Percentiles rank a stretch among this genome's conserved stretches.
These are phyloP conservation scores for Teratosphaeria viscida DNA, from an alignment of 2,329 filamentous ascomycete species.

Conservation along the genomic window DNA sequence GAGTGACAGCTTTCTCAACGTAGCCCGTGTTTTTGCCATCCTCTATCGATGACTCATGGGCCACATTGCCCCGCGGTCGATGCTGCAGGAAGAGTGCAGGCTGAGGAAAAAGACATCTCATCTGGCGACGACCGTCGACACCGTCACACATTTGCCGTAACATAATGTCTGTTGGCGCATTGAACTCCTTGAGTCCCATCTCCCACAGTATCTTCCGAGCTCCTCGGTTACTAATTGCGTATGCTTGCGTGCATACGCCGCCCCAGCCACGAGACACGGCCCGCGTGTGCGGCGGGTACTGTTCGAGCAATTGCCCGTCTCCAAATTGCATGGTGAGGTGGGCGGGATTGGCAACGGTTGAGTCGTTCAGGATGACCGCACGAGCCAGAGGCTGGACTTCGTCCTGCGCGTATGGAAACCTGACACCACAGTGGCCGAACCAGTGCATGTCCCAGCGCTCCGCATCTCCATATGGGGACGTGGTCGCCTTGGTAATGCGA, in stretches of 20 bases:
- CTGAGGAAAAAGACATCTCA: conserved; percentile 32
- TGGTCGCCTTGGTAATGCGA: conserved; percentile 1
- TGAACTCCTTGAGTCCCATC: conserved; percentile 33
- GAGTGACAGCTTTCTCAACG: conserved; percentile 23
- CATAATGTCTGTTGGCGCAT: conserved; percentile 28
- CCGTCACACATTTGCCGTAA: conserved; percentile 23
- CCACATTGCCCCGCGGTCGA: conserved; percentile 27
- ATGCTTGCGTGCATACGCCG: conserved; percentile 32
- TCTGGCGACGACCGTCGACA: conserved; percentile 18
- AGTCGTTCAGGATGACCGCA: conserved; percentile 13
- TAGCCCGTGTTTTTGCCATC: conserved; percentile 25
- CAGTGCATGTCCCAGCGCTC: conserved; percentile 30
- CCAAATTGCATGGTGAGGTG: conserved; percentile 15
- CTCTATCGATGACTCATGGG: conserved; percentile 25
- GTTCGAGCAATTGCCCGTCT: conserved; percentile 3
- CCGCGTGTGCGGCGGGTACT: conserved; percentile 29
- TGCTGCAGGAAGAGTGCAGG: conserved; percentile 41
- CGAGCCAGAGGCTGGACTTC: conserved; percentile 9
- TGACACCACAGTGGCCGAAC: conserved; percentile 34
- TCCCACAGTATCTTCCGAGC: conserved; percentile 34
- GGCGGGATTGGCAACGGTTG: conserved; percentile 12
- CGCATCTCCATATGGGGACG: conserved; percentile 16
- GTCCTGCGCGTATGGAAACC: conserved; percentile 11
- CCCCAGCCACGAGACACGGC: conserved; percentile 32
- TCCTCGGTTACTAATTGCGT: conserved; percentile 34